phyloP scores from a whole-genome alignment of 2,329 filamentous ascomycete genomes.

The Herpotrichia juniperi region DNA sequence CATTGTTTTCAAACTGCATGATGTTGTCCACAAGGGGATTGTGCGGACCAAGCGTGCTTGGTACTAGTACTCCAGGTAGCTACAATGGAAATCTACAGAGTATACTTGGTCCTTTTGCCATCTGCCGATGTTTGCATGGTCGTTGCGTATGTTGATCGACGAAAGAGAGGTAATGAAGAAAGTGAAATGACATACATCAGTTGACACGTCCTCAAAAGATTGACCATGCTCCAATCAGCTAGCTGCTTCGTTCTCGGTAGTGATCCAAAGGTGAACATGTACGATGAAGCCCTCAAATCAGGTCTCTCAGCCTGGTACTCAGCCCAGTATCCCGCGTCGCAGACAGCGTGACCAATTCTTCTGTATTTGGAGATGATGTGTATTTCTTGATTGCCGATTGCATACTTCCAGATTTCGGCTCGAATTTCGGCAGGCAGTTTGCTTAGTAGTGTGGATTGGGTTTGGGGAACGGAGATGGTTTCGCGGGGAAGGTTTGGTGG shows the following conservation, averaged over 20 bases:
- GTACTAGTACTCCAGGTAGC: too few species aligned
- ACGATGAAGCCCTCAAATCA: slow-evolving; percentile 10
- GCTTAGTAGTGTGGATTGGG: slow-evolving; percentile 1
- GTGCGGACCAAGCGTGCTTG: too few species aligned
- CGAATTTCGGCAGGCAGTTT: slow-evolving; percentile 8
- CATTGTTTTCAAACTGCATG: too few species aligned
- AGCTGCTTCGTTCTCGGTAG: slow-evolving; percentile 14
- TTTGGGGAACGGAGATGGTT: neutral
- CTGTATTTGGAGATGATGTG: slow-evolving; percentile 13
- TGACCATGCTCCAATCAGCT: slow-evolving; percentile 11
- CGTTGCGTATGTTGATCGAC: too few species aligned
- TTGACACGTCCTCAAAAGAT: slow-evolving; percentile 7
- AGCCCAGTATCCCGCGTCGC: slow-evolving; percentile 11
- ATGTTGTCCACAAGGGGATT: too few species aligned
- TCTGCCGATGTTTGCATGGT: too few species aligned
- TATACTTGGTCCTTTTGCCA: too few species aligned
- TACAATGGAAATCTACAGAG: too few species aligned
- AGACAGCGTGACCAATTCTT: slow-evolving; percentile 11
- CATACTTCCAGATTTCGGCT: neutral
- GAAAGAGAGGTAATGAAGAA: neutral
- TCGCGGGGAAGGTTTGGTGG: neutral
- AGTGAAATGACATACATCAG: slow-evolving; percentile 7
- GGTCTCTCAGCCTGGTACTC: slow-evolving; percentile 8
- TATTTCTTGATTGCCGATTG: slow-evolving; percentile 1
- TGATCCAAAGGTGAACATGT: slow-evolving; percentile 13